A percentile compares a stretch with the other conserved stretches of the same genome.
Evolutionary conservation across 768 basidiomycete species (phyloP).

Genomic region (Hygrophoropsis aurantiaca): DNA sequence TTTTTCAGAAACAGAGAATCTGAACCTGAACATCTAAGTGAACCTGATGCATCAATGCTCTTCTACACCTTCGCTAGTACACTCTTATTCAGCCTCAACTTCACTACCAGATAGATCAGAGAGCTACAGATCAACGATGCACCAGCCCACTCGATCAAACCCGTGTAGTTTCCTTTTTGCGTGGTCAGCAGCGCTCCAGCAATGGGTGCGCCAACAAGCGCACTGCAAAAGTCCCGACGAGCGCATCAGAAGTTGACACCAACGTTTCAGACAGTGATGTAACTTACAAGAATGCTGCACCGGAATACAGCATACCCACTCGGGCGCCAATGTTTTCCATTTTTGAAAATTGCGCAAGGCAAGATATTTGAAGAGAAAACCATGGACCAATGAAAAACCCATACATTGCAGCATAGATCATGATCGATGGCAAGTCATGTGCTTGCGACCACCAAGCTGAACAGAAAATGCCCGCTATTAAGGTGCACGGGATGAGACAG

Average conservation of each 20-base stretch:
- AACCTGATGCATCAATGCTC: too few species aligned
- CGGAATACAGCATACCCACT: neutral
- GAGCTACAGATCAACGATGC: too few species aligned
- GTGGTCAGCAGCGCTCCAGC: neutral
- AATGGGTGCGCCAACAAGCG: neutral
- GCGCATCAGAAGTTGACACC: too few species aligned
- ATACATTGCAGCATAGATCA: neutral
- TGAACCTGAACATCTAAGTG: too few species aligned
- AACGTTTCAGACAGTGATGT: neutral
- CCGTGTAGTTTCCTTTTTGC: neutral
- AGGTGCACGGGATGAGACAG: conserved; percentile 42
- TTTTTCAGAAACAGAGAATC: too few species aligned
- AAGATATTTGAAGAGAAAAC: neutral
- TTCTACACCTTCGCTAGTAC: too few species aligned
- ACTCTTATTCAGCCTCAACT: too few species aligned
- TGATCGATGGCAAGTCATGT: neutral
- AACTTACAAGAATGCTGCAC: neutral
- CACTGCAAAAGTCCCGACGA: too few species aligned
- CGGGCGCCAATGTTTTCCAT: neutral
- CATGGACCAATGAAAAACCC: neutral
- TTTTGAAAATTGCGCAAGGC: neutral
- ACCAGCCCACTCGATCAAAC: too few species aligned
- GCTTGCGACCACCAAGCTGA: neutral
- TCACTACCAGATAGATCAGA: too few species aligned
- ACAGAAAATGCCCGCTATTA: neutral